Conservation (phyloP, 352 stramenopile genomes). For the Phytophthora sojae region DNA sequence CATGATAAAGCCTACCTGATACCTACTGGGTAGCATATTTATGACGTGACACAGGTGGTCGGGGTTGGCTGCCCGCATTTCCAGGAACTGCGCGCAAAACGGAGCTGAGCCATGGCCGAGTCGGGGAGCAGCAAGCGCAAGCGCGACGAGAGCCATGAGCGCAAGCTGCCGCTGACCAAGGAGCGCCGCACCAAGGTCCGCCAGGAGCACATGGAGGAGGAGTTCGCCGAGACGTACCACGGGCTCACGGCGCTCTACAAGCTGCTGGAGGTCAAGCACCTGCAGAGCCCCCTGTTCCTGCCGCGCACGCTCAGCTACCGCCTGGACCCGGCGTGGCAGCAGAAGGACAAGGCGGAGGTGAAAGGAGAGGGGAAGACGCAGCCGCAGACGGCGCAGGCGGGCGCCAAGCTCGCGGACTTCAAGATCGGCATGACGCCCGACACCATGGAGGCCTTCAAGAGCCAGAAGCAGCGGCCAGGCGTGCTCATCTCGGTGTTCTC, state of each 20-base stretch:
- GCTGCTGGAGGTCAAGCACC: slow-evolving; percentile 76
- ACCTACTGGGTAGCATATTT: not conserved
- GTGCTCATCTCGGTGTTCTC: slow-evolving; percentile 66
- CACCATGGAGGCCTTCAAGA: slow-evolving; percentile 68
- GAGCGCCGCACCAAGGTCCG: slow-evolving; percentile 57
- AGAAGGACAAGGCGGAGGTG: slow-evolving; percentile 15
- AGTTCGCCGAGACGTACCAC: slow-evolving; percentile 86
- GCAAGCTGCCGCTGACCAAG: slow-evolving; percentile 38
- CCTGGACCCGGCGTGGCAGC: slow-evolving; percentile 40
- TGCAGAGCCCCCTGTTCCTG: slow-evolving; percentile 78
- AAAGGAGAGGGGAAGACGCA: slow-evolving; percentile 20
- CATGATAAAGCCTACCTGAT: not conserved
- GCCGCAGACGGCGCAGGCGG: slow-evolving; percentile 18
- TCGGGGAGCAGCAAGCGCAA: slow-evolving; percentile 65
- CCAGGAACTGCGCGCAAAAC: not conserved
- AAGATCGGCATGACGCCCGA: slow-evolving; percentile 78
- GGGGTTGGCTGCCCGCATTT: slow-evolving; percentile 37
- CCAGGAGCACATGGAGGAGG: slow-evolving; percentile 80
- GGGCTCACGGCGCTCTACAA: slow-evolving; percentile 86
- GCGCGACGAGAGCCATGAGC: slow-evolving; percentile 61
- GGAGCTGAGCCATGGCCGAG: slow-evolving; percentile 27
- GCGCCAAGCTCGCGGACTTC: slow-evolving; percentile 56
- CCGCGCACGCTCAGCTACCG: slow-evolving; percentile 84
- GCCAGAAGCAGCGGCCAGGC: slow-evolving; percentile 58
- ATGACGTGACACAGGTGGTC: slow-evolving; percentile 11